Conservation (phyloP, 768 basidiomycete species). For the Amanita thiersii region DNA sequence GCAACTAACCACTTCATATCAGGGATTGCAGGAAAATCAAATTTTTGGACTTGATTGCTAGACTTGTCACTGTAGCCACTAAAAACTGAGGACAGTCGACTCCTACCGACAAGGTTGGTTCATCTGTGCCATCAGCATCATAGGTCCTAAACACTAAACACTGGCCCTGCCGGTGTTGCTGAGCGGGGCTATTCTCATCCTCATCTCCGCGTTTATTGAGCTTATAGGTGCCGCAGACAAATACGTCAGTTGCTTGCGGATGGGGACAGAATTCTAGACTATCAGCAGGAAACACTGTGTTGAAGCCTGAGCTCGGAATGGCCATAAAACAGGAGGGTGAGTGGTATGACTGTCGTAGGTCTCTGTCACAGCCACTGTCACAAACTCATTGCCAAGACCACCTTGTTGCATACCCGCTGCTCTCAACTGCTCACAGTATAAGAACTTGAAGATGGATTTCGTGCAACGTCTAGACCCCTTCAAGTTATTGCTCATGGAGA, state of each 20-base stretch:
- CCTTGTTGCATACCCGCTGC: neutral
- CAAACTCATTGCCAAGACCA: slow-evolving; percentile 1
- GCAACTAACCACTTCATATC: slow-evolving; percentile 89
- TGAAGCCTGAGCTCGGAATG: slow-evolving; percentile 18
- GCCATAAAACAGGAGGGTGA: neutral
- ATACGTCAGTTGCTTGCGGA: slow-evolving; percentile 44
- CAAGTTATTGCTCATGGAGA: slow-evolving; percentile 55
- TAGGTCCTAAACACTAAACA: slow-evolving; percentile 59
- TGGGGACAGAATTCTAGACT: slow-evolving; percentile 88
- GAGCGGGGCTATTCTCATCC: slow-evolving; percentile 7
- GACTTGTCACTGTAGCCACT: slow-evolving; percentile 3
- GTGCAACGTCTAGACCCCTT: slow-evolving; percentile 64
- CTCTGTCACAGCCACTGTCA: neutral
- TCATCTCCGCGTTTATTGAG: slow-evolving; percentile 29
- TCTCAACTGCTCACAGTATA: neutral
- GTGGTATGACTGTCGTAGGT: neutral
- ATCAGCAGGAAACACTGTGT: slow-evolving; percentile 84
- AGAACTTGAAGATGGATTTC: slow-evolving; percentile 43
- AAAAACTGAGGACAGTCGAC: neutral
- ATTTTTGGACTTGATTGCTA: slow-evolving; percentile 57
- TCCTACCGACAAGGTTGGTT: slow-evolving; percentile 3
- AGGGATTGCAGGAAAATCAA: slow-evolving; percentile 72
- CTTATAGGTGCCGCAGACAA: slow-evolving; percentile 91
- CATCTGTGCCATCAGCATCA: slow-evolving; percentile 6
- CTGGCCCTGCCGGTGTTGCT: slow-evolving; percentile 45